Percentiles rank a stretch among this genome's conserved stretches.
Evolutionary conservation across 2,329 filamentous ascomycete species (phyloP).

Genomic region (Pyricularia sp.): DNA sequence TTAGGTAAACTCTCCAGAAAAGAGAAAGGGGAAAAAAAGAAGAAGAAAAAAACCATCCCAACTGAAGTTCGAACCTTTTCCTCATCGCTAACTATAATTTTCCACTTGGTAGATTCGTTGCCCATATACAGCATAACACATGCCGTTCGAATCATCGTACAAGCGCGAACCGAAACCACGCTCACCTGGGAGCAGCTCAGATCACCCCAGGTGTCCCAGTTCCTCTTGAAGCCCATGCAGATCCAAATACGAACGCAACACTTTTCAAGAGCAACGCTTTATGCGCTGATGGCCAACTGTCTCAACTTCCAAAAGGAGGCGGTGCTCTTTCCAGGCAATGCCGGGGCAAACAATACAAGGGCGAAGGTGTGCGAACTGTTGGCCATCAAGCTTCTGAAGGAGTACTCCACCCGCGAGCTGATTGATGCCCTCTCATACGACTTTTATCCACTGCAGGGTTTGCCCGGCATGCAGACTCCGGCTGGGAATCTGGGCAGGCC

Average conservation of each 20-base stretch:
- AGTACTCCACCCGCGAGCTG: conserved; percentile 77
- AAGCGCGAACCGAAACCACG: conserved; percentile 78
- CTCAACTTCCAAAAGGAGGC: conserved; percentile 86
- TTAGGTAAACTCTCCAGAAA: conserved; percentile 40
- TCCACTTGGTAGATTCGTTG: conserved; percentile 49
- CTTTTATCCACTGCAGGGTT: conserved; percentile 81
- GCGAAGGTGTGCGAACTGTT: conserved; percentile 83
- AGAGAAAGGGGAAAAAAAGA: too few species aligned
- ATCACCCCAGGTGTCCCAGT: conserved; percentile 92
- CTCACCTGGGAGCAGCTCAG: conserved; percentile 89
- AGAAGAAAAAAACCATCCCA: neutral
- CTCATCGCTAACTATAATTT: neutral
- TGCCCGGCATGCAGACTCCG: conserved; percentile 35
- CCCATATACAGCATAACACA: conserved; percentile 88
- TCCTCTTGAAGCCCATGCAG: conserved; percentile 89
- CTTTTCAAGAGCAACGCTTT: conserved; percentile 75
- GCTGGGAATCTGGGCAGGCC: conserved; percentile 28
- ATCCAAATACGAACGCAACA: conserved; percentile 73
- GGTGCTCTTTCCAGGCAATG: conserved; percentile 68
- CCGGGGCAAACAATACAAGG: conserved; percentile 70
- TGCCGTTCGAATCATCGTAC: conserved; percentile 72
- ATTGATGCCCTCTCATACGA: conserved; percentile 93
- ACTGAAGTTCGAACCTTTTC: neutral
- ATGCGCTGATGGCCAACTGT: conserved; percentile 85
- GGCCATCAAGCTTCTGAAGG: conserved; percentile 77